Evolutionary conservation across 495 filamentous ascomycete genomes (phyloP), one percentile per base, ranked within the genome.

Genomic region (Oidiodendron maius): DNA sequence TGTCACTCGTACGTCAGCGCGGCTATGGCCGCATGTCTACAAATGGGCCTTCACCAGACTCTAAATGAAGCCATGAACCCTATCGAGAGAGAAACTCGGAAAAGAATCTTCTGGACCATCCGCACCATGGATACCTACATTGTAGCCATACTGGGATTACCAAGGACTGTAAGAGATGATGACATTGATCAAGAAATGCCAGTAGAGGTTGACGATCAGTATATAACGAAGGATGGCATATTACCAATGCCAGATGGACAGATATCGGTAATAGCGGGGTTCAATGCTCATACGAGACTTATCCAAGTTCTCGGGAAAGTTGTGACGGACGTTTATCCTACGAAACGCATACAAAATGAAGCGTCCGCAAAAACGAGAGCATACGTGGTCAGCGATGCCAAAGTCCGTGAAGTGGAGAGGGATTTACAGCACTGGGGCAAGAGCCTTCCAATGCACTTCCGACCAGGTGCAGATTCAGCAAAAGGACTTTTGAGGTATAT

Each of bases 101-200:
- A 85, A 63, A 73, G 84, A 18, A 70, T 83, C 43, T 89, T 87
- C 58, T 89, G 84, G 84, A 71, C 78, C 3, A 70, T 88, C 32
- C 80, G 81, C 22, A 86, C 83, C 49, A 82, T 87, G 80, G 84
- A 87, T 50, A 82, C 78, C 43, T 87, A 87, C 61, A 81, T 87
- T 32, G 81, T 79, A 51, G 83, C 82, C 3, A 64, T 87, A 39
- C 64, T 89, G 16, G 84, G 84, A 26, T 63, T 89, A 10, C 84
- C 84, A 9, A 74, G 76, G 52, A 82, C 81, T 60, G 64, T 89
- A 34, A 80, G 75, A 51, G 81, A 84, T 44, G 82, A 87, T 40
- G 84, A 89, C 55, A 79, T 89, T 54, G 84, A 89, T 59, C 84
- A 87, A 56, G 82, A 84, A 50, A 76, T 80, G 50, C 84, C 84